These are phyloP conservation scores for Metarhizium sp. DNA, from an alignment of 2,329 filamentous ascomycete species.

Conservation along the genomic window DNA sequence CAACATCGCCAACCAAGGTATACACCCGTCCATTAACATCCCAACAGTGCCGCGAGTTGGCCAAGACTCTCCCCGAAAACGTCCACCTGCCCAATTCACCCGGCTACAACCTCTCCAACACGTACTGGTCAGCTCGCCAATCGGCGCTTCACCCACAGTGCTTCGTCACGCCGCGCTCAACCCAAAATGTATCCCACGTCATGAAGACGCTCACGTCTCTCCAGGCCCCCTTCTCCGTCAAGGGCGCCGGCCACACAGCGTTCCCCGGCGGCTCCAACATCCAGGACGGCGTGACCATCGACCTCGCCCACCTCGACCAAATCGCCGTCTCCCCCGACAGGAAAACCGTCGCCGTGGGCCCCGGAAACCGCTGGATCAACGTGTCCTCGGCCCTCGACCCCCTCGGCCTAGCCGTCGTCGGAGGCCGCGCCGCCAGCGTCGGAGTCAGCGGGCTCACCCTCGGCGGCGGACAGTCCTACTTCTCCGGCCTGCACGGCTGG, in stretches of 20 bases:
- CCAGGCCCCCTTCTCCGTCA: constrained; percentile 14
- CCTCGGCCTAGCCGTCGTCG: constrained; percentile 12
- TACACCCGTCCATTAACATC: background rate
- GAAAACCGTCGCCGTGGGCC: constrained; percentile 28
- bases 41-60: background rate
- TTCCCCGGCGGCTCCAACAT: constrained; percentile 34
- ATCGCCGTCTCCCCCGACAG: constrained; percentile 23
- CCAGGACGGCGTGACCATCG: constrained; percentile 29
- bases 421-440: constrained; percentile 11
- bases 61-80: background rate
- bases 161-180: constrained; percentile 10
- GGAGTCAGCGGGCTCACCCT: constrained; percentile 16
- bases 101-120: constrained; percentile 5
- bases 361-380: constrained; percentile 33
- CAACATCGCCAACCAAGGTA: background rate
- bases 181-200: constrained; percentile 7
- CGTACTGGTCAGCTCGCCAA: constrained; percentile 24
- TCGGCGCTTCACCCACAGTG: constrained; percentile 11
- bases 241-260: constrained; percentile 27
- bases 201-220: constrained; percentile 5
- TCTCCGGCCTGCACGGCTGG: constrained; percentile 12
- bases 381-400: constrained; percentile 16
- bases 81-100: background rate
- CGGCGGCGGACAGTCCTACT: constrained; percentile 16
- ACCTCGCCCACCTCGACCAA: constrained; percentile 29